Percentiles rank a stretch among this genome's conserved stretches.
Conservation (phyloP, 176 grass and related monocot genomes). For the Rhynchospora breviuscula region DNA sequence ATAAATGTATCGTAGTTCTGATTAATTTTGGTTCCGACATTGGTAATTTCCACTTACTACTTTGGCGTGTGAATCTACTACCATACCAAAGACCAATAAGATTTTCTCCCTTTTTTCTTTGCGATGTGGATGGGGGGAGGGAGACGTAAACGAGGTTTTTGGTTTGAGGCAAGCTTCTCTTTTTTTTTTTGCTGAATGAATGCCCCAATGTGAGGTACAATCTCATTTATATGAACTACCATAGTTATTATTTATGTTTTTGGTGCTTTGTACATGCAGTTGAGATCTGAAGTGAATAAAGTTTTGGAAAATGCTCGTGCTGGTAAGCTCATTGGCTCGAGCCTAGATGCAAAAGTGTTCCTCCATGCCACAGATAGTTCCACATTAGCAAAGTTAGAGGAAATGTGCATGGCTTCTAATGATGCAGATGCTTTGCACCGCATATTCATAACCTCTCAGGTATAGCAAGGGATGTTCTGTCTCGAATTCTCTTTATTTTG, state of each 20-base stretch:
- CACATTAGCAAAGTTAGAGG: slow-evolving; percentile 46
- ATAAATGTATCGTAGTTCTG: not conserved
- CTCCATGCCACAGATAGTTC: slow-evolving; percentile 45
- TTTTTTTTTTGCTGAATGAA: not conserved
- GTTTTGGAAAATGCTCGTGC: slow-evolving; percentile 84
- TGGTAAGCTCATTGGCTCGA: slow-evolving; percentile 89
- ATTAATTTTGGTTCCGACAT: not conserved
- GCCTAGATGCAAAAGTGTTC: slow-evolving; percentile 87
- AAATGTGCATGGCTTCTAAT: slow-evolving; percentile 64
- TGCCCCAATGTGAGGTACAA: not conserved
- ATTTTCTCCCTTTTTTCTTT: not conserved
- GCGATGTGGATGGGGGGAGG: not conserved
- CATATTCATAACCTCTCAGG: slow-evolving; percentile 93
- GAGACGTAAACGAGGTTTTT: not conserved
- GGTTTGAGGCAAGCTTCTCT: not conserved
- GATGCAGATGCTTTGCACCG: slow-evolving; percentile 82
- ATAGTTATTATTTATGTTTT: slow-evolving; percentile 3
- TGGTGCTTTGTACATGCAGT: slow-evolving; percentile 33
- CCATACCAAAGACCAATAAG: not conserved
- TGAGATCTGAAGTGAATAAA: slow-evolving; percentile 99
- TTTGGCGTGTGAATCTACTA: not conserved
- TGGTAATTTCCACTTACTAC: not conserved
- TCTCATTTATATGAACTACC: not conserved
- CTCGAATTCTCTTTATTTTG: not conserved
- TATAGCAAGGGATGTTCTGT: slow-evolving; percentile 1